Base-by-base conservation (phyloP, 1,139 yeast species). In the Debaryomyces subglobosus region DNA sequence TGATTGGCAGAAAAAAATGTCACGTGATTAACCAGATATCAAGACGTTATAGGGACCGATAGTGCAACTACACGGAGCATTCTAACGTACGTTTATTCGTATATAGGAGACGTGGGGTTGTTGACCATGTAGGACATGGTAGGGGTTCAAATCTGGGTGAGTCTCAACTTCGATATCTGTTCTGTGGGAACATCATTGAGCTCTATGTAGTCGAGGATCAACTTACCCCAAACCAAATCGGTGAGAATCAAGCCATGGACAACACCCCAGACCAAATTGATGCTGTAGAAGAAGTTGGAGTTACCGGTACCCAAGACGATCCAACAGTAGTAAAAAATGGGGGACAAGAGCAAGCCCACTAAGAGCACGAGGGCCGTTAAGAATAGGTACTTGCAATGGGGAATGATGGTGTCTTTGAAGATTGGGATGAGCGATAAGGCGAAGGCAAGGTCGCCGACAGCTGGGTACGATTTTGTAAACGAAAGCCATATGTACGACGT, bases 281-380 rank as follows among this genome's bases (percentile, higher is more conserved):
- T 88, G 46, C 98, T 96, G 71, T 92, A 94, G 72, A 91, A 94
- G 73, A 94, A 94, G 69, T 94, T 94, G 52, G 97, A 86, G 69
- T 94, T 94, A 23, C 98, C 99, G 27, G 95, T 90, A 12, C 97
- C 97, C 51, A 90, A 77, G 47, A 87, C 89, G 56, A 94, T 89
- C 99, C 99, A 94, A 54, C 95, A 79, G 64, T 90, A 91, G 71
- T 91, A 91, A 65, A 94, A 94, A 9, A 91, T 85, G 0, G 98
- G 98, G 2, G 96, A 84, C 44, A 94, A 75, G 2, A 74, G 57
- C 48, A 74, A 61, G 35, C 70, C 60, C 16, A 72, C 67, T 24
- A 73, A 54, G 33, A 74, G 57, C 2, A 86, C 66, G 30, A 80
- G 60, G 0, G 72, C 73, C 3, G 64, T 71, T 59, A 67, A 65